Base-by-base conservation (phyloP, 2,329 filamentous ascomycete genomes). In the Cytospora leucostoma region DNA sequence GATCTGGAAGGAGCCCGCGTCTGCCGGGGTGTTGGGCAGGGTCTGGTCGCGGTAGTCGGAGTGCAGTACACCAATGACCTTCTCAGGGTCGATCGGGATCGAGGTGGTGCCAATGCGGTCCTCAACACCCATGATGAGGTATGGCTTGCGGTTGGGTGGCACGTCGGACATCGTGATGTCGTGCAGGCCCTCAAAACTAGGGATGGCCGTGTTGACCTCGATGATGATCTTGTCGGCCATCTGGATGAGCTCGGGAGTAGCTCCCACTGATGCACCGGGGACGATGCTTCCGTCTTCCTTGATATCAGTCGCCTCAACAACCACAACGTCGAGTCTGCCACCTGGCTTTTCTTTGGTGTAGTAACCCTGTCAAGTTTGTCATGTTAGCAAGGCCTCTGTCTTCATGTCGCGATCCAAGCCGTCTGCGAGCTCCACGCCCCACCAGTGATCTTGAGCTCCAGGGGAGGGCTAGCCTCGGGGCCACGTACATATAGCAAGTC, bases 201-300 rank as follows among this genome's bases (percentile, higher is more conserved):
- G 92, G 57, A 91, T 85, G 1, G 92, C 81, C 0, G 93, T 96
- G 81, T 96, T 96, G 77, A 96, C 90, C 79, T 96, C 92, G 72
- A 96, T 91, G 72, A 96, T 92, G 77, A 96, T 86, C 80, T 96
- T 96, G 74, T 96, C 91, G 58, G 92, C 91, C 86, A 96, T 92
- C 77, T 96, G 92, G 56, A 96, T 83, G 60, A 96, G 82, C 75
- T 96, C 92, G 5, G 92, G 92, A 3, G 88, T 90, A 13, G 92
- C 92, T 61, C 92, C 92, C 33, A 96, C 91, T 11, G 88, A 92
- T 38, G 92, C 92, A 69, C 93, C 92, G 5, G 90, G 92, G 51
- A 96, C 90, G 70, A 96, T 93, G 68, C 92, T 93, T 67, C 92
- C 93, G 73, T 96, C 91, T 72, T 93, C 90, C 49, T 91, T 92